Evolutionary conservation across 108 stramenopile species (phyloP).

Genomic region (Parmales sp.): DNA sequence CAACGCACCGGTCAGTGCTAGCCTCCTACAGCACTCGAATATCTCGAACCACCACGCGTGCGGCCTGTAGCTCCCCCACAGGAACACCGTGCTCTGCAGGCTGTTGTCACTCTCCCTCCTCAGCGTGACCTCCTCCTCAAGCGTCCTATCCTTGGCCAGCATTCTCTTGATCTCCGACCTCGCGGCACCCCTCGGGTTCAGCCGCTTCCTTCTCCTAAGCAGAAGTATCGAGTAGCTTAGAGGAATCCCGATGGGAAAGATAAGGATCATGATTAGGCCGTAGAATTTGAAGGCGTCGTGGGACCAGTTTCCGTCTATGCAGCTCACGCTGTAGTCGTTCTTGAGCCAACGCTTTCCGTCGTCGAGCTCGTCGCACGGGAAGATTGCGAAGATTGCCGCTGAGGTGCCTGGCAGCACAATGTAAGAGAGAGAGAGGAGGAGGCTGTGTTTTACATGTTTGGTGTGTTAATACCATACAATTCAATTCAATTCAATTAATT

Average conservation of each 20-base stretch:
- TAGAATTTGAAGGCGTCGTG: conserved; percentile 17
- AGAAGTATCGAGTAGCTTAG: conserved; percentile 16
- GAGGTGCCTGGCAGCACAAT: background rate
- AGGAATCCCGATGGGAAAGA: conserved; percentile 29
- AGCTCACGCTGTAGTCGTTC: conserved; percentile 19
- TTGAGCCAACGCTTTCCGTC: conserved; percentile 18
- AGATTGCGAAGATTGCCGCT: conserved; percentile 18
- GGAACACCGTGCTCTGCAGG: background rate
- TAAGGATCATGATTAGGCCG: conserved; percentile 16
- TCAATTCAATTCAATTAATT: too few species aligned
- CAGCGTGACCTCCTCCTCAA: background rate
- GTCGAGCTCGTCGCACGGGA: conserved; percentile 16
- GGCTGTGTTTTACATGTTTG: too few species aligned
- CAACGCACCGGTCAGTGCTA: conserved; percentile 9
- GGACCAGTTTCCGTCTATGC: background rate
- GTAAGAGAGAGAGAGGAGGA: background rate
- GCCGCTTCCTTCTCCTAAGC: background rate
- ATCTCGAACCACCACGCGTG: conserved; percentile 16
- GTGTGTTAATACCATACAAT: too few species aligned
- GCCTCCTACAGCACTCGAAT: conserved; percentile 11
- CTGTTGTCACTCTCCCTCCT: background rate
- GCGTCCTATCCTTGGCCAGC: background rate
- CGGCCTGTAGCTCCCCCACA: conserved; percentile 7
- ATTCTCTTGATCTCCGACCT: background rate
- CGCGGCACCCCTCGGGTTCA: background rate